Evolutionary conservation across 2,329 filamentous ascomycete genomes (phyloP).

Genomic region (Aspergillus fischeri): DNA sequence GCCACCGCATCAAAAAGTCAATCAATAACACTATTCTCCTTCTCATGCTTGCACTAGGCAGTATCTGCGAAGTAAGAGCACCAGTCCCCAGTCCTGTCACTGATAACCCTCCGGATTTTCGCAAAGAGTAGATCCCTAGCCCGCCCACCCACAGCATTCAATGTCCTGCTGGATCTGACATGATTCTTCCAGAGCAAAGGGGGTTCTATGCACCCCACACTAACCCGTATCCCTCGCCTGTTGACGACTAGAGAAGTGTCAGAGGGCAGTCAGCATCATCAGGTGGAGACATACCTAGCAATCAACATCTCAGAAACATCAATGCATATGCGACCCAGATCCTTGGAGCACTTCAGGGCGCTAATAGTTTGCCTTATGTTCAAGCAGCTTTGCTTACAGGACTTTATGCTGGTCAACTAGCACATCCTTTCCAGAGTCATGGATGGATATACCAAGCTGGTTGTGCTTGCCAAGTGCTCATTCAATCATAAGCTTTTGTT

Average conservation of each 20-base stretch:
- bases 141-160: constrained; percentile 20
- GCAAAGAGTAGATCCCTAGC: constrained; percentile 24
- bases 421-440: constrained; percentile 80
- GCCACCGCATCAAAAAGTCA: constrained; percentile 48
- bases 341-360: constrained; percentile 73
- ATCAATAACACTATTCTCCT: constrained; percentile 81
- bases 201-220: constrained; percentile 19
- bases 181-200: constrained; percentile 16
- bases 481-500: too few species aligned
- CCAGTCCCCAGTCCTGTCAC: constrained; percentile 56
- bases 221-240: constrained; percentile 16
- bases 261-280: constrained; percentile 11
- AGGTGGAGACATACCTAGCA: constrained; percentile 18
- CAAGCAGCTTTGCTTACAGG: constrained; percentile 82
- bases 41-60: constrained; percentile 81
- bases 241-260: constrained; percentile 12
- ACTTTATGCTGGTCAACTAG: constrained; percentile 84
- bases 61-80: constrained; percentile 61
- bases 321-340: constrained; percentile 85
- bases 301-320: constrained; percentile 55
- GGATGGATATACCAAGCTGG: constrained; percentile 62
- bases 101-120: constrained; percentile 24
- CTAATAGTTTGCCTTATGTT: constrained; percentile 75
- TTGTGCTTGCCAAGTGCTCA: constrained; percentile 63
- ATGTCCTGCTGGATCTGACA: constrained; percentile 26